Percentiles rank a stretch among this genome's conserved stretches.
These are phyloP conservation scores for Taiwanofungus camphoratus DNA, from an alignment of 1,284 basidiomycete species.

Conservation along the genomic window DNA sequence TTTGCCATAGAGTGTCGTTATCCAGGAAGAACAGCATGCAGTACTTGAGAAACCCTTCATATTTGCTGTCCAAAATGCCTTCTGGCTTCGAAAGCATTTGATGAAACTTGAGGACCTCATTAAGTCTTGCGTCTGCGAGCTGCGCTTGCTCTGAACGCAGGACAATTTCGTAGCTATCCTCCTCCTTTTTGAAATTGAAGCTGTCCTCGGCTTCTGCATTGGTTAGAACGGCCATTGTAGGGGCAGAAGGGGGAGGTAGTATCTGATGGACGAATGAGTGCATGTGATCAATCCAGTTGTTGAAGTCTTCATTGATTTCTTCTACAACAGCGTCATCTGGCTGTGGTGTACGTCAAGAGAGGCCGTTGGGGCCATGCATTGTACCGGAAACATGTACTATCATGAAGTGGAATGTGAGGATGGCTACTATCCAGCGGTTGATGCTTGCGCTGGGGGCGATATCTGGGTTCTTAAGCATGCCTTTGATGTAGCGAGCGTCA, in stretches of 20 bases:
- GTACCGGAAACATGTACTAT: constrained; percentile 24
- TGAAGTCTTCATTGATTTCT: neutral
- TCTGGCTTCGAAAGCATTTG: neutral
- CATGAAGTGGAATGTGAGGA: constrained; percentile 30
- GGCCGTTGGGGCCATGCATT: constrained; percentile 28
- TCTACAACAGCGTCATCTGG: constrained; percentile 10
- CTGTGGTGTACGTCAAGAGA: constrained; percentile 24
- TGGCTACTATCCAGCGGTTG: constrained; percentile 34
- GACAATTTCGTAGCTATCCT: neutral
- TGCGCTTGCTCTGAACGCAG: neutral
- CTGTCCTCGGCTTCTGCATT: neutral
- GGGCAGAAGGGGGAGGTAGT: neutral
- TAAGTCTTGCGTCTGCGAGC: neutral
- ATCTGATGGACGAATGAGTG: constrained; percentile 1
- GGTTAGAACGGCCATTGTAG: neutral
- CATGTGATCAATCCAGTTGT: constrained; percentile 1
- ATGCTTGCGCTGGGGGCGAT: constrained; percentile 29
- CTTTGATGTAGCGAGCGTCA: constrained; percentile 20
- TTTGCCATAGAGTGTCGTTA: constrained; percentile 2
- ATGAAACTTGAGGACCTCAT: neutral
- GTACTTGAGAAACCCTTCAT: neutral
- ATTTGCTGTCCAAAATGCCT: neutral
- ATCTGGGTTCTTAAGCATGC: constrained; percentile 24
- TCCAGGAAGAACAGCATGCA: constrained; percentile 5
- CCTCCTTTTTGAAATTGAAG: neutral